Base-by-base conservation (phyloP, 2,329 filamentous ascomycete genomes). In the Colletotrichum sp. region DNA sequence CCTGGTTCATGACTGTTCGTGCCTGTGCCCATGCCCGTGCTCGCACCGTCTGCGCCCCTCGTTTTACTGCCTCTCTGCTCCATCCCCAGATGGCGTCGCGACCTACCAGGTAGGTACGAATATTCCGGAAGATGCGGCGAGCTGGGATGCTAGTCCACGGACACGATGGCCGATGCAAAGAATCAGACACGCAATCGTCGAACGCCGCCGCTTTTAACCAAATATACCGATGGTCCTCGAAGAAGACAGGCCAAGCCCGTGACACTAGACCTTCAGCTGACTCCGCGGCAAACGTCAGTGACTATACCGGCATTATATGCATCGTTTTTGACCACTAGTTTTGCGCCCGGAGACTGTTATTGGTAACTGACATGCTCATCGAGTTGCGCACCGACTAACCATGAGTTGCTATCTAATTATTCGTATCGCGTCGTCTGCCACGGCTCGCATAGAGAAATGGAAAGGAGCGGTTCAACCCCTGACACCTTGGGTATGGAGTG, bases 371-470 rank as follows among this genome's bases (percentile, higher is more conserved):
- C 8, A 25, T 30, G 12, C 43, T 48, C 56, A 28, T 28, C 7
- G 12, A 34, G n/a, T 25, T 61, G 28, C 36, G 25, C 62, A 48
- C 39, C 62, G n/a, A 43, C 64, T 74, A 32, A 68, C 52, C 66
- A 32, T 69, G 36, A 39, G 64, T 75, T 75, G 64, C 73, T 73
- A 75, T 75, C 70, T 75, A 75, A 60, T 61, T 68, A 69, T 32
- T 13, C 34, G 66, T 56, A 73, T 60, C 32, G 73, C 34, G 70
- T 58, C 32, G 22, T 36, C 70, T 69, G 73, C 64, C 22, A 18
- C 34, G 58, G 27, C 65, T 65, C 16, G 70, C 64, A 68, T 48
- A 67, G 56, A 65, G 52, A 60, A 48, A 28, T 68, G 56, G 30
- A 25, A 60, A 27, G 39, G 58, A 32, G 56, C n/a, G 36, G 16